Evolutionary conservation across 768 basidiomycete genomes (phyloP).

Genomic region (Botryobasidium botryosum): DNA sequence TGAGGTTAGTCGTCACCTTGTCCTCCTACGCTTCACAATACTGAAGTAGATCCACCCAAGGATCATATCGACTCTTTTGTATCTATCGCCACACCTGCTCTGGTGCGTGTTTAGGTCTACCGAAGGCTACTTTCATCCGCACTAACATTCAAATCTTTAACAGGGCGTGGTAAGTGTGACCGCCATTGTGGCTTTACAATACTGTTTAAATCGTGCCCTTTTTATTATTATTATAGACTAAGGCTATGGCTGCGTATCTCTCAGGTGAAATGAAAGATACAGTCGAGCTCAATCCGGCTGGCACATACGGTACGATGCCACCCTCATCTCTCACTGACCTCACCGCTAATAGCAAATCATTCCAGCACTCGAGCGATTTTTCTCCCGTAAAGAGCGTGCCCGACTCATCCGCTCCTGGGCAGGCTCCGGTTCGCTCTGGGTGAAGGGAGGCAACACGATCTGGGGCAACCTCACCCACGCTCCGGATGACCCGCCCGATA

Average conservation of each 20-base stretch:
- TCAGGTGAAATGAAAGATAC: conserved; percentile 95
- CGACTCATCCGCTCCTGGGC: conserved; percentile 90
- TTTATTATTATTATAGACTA: conserved; percentile 35
- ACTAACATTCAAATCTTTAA: conserved; percentile 3
- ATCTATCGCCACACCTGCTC: conserved; percentile 71
- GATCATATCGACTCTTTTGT: conserved; percentile 75
- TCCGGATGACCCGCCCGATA: conserved; percentile 49
- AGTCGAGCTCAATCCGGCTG: conserved; percentile 67
- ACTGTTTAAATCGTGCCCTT: no score
- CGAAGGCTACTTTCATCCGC: not conserved
- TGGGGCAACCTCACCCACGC: conserved; percentile 69
- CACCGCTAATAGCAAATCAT: conserved; percentile 5
- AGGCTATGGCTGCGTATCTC: conserved; percentile 88
- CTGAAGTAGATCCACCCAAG: no score
- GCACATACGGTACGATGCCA: conserved; percentile 43
- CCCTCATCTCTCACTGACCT: conserved; percentile 12
- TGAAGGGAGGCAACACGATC: conserved; percentile 74
- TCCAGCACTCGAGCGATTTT: conserved; percentile 69
- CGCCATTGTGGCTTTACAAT: no score
- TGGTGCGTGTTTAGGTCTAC: conserved; percentile 30
- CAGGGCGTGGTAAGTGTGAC: conserved; percentile 55
- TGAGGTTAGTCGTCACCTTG: conserved; percentile 37
- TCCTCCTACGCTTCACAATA: no score
- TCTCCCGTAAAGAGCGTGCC: conserved; percentile 77
- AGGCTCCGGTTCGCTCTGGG: conserved; percentile 85